Conservation (phyloP, 2,329 filamentous ascomycete species). For the Hymenoscyphus scutula region DNA sequence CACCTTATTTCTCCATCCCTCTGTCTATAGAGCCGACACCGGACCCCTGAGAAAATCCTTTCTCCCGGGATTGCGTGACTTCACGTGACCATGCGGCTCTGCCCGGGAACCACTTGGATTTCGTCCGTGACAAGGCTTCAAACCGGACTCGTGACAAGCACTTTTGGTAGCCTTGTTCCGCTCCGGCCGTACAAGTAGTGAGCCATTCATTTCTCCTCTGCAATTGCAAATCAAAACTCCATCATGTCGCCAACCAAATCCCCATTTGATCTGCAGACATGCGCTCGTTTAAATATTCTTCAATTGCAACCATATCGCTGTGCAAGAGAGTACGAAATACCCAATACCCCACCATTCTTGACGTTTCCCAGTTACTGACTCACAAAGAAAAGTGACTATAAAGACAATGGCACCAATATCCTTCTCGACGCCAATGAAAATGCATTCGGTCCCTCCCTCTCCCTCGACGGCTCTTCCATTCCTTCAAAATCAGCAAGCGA, state of each 20-base stretch:
- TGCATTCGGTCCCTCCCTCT: conserved; percentile 81
- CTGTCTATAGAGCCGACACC: not conserved
- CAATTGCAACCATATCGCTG: conserved; percentile 76
- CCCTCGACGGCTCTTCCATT: conserved; percentile 44
- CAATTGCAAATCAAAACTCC: not conserved
- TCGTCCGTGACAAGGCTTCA: not conserved
- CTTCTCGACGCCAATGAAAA: conserved; percentile 98
- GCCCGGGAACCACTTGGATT: not conserved
- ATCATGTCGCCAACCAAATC: conserved; percentile 41
- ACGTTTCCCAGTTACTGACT: conserved; percentile 28
- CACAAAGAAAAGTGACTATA: conserved; percentile 75
- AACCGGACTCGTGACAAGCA: not conserved
- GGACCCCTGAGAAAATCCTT: conserved; percentile 2
- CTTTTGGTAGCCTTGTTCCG: not conserved
- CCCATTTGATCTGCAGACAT: conserved; percentile 70
- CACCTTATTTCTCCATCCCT: not conserved
- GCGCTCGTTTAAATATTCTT: conserved; percentile 74
- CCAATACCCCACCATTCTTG: conserved; percentile 19
- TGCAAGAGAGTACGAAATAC: conserved; percentile 67
- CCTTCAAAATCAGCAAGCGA: conserved; percentile 42
- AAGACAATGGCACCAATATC: conserved; percentile 94
- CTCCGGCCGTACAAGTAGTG: not conserved
- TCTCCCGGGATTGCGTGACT: not conserved
- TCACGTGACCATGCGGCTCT: not conserved
- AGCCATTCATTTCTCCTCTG: too few relatives aligned